Conservation (phyloP, 2,329 filamentous ascomycete species). For the Penicillium italicum region DNA sequence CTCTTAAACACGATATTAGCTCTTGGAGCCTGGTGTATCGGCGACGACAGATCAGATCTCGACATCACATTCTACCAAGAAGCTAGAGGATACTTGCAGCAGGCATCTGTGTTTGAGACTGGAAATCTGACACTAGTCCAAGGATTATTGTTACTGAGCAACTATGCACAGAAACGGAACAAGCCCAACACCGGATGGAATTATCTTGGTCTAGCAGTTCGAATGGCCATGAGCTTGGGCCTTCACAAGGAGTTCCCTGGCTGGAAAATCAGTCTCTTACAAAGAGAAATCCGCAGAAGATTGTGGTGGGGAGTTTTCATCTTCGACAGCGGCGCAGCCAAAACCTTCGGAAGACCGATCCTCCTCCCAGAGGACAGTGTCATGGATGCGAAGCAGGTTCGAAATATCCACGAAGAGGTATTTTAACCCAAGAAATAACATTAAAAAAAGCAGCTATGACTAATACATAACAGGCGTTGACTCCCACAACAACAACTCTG, state of each 20-base stretch:
- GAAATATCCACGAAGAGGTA: conserved; percentile 46
- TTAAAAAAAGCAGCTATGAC: background rate
- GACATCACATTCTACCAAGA: conserved; percentile 48
- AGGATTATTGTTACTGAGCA: conserved; percentile 46
- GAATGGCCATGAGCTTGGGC: conserved; percentile 50
- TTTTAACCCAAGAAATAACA: background rate
- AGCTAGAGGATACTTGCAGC: conserved; percentile 46
- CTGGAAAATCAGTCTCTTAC: conserved; percentile 45
- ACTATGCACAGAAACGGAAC: conserved; percentile 51
- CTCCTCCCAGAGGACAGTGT: conserved; percentile 44
- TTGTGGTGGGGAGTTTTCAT: conserved; percentile 46
- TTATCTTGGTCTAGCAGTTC: conserved; percentile 47
- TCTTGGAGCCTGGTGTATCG: conserved; percentile 45
- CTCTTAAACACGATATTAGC: conserved; percentile 47
- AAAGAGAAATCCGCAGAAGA: conserved; percentile 41
- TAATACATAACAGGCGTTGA: conserved; percentile 18
- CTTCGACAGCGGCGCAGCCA: conserved; percentile 50
- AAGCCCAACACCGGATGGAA: conserved; percentile 52
- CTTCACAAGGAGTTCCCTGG: conserved; percentile 51
- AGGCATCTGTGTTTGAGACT: conserved; percentile 47
- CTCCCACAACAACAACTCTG: conserved; percentile 34
- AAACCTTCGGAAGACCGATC: conserved; percentile 50
- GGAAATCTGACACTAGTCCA: conserved; percentile 51
- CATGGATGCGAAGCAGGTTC: conserved; percentile 44
- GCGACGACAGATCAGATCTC: conserved; percentile 40